These are phyloP conservation scores for Rhododendron griersonianum DNA, from an alignment of 148 eudicot species.

Conservation along the genomic window DNA sequence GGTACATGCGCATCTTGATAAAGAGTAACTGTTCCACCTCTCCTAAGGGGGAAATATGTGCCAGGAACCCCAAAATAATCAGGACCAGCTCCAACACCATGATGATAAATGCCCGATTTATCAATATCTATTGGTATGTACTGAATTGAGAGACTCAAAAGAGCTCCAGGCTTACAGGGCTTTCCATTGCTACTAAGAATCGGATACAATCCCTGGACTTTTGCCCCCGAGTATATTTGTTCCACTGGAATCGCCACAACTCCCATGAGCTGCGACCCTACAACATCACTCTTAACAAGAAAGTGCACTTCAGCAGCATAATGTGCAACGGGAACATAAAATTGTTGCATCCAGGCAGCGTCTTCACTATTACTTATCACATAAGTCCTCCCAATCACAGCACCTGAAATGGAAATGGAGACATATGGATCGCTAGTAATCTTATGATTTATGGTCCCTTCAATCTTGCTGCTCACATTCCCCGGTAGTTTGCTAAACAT, in stretches of 20 bases:
- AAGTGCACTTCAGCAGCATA: slow-evolving; percentile 75
- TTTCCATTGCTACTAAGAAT: slow-evolving; percentile 57
- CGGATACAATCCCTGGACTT: slow-evolving; percentile 62
- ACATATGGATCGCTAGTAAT: slow-evolving; percentile 98
- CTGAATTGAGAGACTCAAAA: slow-evolving; percentile 59
- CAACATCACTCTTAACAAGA: slow-evolving; percentile 75
- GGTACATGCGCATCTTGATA: slow-evolving; percentile 99
- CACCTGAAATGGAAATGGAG: slow-evolving; percentile 50
- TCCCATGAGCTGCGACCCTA: slow-evolving; percentile 92
- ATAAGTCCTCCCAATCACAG: slow-evolving; percentile 81
- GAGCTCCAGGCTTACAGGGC: slow-evolving; percentile 81
- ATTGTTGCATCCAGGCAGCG: slow-evolving; percentile 83
- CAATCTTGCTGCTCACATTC: slow-evolving; percentile 41
- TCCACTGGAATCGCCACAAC: slow-evolving; percentile 73
- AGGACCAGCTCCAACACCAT: slow-evolving; percentile 95
- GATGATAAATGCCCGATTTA: slow-evolving; percentile 48
- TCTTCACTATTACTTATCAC: slow-evolving; percentile 78
- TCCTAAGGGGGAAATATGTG: slow-evolving; percentile 87
- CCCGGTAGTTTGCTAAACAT: slow-evolving; percentile 58
- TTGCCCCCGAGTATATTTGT: slow-evolving; percentile 45
- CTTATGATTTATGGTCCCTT: slow-evolving; percentile 46
- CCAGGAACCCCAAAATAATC: slow-evolving; percentile 72
- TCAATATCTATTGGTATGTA: slow-evolving; percentile 52
- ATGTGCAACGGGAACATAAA: slow-evolving; percentile 84
- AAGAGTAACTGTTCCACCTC: slow-evolving; percentile 77